These are phyloP conservation scores for Musa troglodytarum DNA, from an alignment of 176 grass and related monocot species.

Conservation along the genomic window DNA sequence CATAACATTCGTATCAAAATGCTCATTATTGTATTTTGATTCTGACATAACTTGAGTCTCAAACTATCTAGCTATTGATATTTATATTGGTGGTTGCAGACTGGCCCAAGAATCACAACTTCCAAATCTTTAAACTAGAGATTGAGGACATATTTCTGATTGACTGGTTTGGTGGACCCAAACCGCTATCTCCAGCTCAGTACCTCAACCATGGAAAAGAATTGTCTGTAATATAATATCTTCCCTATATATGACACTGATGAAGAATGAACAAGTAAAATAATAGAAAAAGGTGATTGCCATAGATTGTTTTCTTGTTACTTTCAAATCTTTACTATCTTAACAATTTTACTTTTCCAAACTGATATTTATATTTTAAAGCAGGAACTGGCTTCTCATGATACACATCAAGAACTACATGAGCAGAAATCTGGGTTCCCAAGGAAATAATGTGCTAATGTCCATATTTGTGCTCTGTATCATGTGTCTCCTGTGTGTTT, in stretches of 20 bases:
- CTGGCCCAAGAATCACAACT: slow-evolving; percentile 77
- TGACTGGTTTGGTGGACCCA: slow-evolving; percentile 88
- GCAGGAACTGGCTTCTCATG: neutral
- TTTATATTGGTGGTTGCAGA: slow-evolving; percentile 32
- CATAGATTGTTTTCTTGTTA: neutral
- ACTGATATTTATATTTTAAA: neutral
- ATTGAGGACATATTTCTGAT: slow-evolving; percentile 84
- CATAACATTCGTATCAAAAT: neutral
- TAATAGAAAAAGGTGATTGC: neutral
- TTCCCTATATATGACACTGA: neutral
- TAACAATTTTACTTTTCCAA: neutral
- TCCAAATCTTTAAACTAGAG: slow-evolving; percentile 71
- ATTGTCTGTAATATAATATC: neutral
- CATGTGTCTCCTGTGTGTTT: neutral
- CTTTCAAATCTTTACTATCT: neutral
- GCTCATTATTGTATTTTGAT: neutral
- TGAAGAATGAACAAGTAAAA: neutral
- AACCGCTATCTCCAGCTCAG: slow-evolving; percentile 59
- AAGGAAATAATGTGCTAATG: neutral
- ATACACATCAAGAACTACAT: neutral
- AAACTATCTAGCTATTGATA: neutral
- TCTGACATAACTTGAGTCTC: no score
- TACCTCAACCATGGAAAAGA: slow-evolving; percentile 39
- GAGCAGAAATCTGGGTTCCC: neutral
- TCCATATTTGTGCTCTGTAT: neutral